Conservation (phyloP, 2,329 filamentous ascomycete species). For the Colletotrichum orchidophilum region DNA sequence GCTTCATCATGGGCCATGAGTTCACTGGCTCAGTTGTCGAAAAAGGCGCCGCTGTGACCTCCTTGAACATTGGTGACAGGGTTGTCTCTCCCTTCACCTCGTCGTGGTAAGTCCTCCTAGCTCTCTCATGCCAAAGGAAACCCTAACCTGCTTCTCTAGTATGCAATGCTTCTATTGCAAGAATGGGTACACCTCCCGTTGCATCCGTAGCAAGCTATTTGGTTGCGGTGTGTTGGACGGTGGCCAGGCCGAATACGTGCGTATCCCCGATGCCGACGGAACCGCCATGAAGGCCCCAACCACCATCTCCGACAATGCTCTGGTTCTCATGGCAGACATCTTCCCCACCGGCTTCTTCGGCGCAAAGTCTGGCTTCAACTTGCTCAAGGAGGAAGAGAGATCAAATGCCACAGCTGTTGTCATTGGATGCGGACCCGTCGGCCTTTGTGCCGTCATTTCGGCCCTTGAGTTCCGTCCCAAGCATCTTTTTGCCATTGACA, state of each 20-base stretch:
- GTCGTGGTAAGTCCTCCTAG: slow-evolving; percentile 67
- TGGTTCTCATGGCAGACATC: slow-evolving; percentile 92
- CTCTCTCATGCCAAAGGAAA: neutral
- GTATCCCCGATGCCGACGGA: slow-evolving; percentile 82
- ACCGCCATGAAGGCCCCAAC: slow-evolving; percentile 78
- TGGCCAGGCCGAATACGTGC: slow-evolving; percentile 83
- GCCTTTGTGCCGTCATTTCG: slow-evolving; percentile 83
- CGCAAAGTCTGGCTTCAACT: slow-evolving; percentile 78
- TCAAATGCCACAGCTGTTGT: slow-evolving; percentile 77
- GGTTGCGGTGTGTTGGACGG: slow-evolving; percentile 77
- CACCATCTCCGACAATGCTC: slow-evolving; percentile 74
- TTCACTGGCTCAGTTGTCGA: slow-evolving; percentile 82
- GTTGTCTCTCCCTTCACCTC: slow-evolving; percentile 86
- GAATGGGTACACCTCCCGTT: slow-evolving; percentile 80
- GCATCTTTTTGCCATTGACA: slow-evolving; percentile 82
- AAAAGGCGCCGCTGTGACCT: slow-evolving; percentile 73
- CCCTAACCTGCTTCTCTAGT: slow-evolving; percentile 45
- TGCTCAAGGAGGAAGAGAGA: slow-evolving; percentile 66
- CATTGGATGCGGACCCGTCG: slow-evolving; percentile 87
- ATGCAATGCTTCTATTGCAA: slow-evolving; percentile 87
- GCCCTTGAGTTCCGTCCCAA: slow-evolving; percentile 80
- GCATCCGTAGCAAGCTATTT: slow-evolving; percentile 75
- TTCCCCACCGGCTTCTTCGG: slow-evolving; percentile 90
- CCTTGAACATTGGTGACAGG: slow-evolving; percentile 77
- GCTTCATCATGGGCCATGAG: slow-evolving; percentile 82